phyloP scores from a whole-genome alignment of 352 stramenopile genomes.

The Lagenidium giganteum region DNA sequence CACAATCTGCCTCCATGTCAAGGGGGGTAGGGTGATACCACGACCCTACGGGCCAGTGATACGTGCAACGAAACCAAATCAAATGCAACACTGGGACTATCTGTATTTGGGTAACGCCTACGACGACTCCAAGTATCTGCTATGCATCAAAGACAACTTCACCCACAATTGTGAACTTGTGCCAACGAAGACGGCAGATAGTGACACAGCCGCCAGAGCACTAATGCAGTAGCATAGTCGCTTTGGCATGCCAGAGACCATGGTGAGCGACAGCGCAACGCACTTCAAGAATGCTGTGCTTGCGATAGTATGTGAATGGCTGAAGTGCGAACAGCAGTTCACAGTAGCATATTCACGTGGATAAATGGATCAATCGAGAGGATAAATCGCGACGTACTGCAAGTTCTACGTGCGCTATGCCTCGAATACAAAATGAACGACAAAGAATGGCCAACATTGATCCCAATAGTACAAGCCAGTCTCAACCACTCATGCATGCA shows the following conservation, averaged over 20 bases:
- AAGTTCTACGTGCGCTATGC: slow-evolving; percentile 19
- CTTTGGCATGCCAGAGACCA: slow-evolving; percentile 18
- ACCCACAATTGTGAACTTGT: slow-evolving; percentile 24
- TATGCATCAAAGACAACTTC: slow-evolving; percentile 23
- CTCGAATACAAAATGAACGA: slow-evolving; percentile 21
- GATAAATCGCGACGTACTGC: slow-evolving; percentile 19
- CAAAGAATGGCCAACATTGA: slow-evolving; percentile 15
- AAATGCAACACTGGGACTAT: neutral
- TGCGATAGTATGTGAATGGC: slow-evolving; percentile 6
- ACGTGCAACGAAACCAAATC: too few relatives aligned
- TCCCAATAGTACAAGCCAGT: slow-evolving; percentile 22
- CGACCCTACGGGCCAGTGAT: slow-evolving; percentile 3
- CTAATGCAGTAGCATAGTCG: slow-evolving; percentile 20
- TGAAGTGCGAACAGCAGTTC: slow-evolving; percentile 21
- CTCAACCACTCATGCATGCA: slow-evolving; percentile 21
- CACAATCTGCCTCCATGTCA: slow-evolving; percentile 11
- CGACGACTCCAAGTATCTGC: too few relatives aligned
- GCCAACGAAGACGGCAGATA: slow-evolving; percentile 14
- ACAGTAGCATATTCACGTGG: slow-evolving; percentile 22
- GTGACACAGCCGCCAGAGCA: slow-evolving; percentile 10
- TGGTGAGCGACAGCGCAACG: slow-evolving; percentile 18
- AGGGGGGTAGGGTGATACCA: slow-evolving; percentile 7
- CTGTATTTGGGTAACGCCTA: neutral
- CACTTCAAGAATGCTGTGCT: slow-evolving; percentile 28
- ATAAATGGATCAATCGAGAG: slow-evolving; percentile 26